Conservation (phyloP, 2,329 filamentous ascomycete genomes). For the Cladosporium cucumerinum region DNA sequence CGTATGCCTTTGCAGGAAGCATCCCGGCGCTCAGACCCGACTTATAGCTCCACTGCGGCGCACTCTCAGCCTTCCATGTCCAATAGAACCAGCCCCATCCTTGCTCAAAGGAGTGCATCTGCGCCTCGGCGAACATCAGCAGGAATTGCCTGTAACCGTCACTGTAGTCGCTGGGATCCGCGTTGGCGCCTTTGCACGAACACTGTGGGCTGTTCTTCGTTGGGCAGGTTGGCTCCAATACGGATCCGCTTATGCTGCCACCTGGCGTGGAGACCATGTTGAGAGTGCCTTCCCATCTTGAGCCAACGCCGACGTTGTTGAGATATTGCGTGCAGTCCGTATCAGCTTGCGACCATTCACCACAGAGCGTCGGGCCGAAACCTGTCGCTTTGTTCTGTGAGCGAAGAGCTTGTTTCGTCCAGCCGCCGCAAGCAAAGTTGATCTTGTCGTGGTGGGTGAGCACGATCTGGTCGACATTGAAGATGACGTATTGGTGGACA, state of each 20-base stretch:
- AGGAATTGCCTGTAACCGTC: conserved; percentile 79
- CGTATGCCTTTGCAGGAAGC: conserved; percentile 57
- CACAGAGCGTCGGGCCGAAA: conserved; percentile 90
- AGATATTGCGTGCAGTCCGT: conserved; percentile 86
- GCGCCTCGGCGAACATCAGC: conserved; percentile 85
- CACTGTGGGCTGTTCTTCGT: conserved; percentile 60
- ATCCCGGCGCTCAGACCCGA: conserved; percentile 73
- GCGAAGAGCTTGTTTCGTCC: conserved; percentile 72
- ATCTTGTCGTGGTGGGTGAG: conserved; percentile 81
- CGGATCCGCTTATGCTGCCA: conserved; percentile 58
- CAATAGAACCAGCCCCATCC: conserved; percentile 99
- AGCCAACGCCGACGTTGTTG: conserved; percentile 85
- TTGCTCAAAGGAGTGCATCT: conserved; percentile 91
- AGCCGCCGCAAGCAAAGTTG: conserved; percentile 79
- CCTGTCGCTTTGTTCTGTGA: conserved; percentile 72
- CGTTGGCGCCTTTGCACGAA: conserved; percentile 72
- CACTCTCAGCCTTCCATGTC: conserved; percentile 91
- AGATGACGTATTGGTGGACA: conserved; percentile 97
- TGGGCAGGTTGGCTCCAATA: conserved; percentile 73
- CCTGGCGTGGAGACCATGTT: conserved; percentile 46
- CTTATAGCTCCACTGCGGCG: conserved; percentile 90
- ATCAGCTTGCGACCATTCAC: conserved; percentile 96
- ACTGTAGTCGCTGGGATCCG: conserved; percentile 64
- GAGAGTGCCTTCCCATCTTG: conserved; percentile 87
- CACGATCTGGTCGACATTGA: conserved; percentile 83